These are phyloP conservation scores for Penicillium chermesinum DNA, from an alignment of 495 filamentous ascomycete genomes.

Conservation along the genomic window DNA sequence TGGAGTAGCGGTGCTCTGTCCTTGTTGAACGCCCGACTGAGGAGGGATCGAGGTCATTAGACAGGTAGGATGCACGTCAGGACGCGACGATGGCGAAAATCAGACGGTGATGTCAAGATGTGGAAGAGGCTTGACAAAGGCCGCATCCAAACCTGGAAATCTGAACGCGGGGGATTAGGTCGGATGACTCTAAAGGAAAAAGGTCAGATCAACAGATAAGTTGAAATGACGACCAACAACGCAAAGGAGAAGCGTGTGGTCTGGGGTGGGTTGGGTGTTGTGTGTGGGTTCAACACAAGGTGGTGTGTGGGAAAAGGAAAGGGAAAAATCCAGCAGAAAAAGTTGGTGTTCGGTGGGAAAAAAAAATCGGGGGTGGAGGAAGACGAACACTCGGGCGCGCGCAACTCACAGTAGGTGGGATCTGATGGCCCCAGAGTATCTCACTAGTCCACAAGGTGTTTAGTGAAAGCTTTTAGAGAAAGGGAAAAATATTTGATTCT, in stretches of 20 bases:
- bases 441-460: too few relatives aligned
- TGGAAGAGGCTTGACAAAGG: slow-evolving; percentile 24
- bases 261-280: slow-evolving; percentile 4
- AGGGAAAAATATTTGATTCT: not conserved
- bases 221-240: slow-evolving; percentile 21
- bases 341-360: slow-evolving; percentile 24
- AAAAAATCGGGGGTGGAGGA: slow-evolving; percentile 17
- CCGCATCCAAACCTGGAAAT: slow-evolving; percentile 32
- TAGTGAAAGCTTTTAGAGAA: too few relatives aligned
- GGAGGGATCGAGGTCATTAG: slow-evolving; percentile 50
- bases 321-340: slow-evolving; percentile 19
- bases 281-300: slow-evolving; percentile 6
- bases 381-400: slow-evolving; percentile 1
- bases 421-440: too few relatives aligned
- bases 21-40: slow-evolving; percentile 50
- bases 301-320: slow-evolving; percentile 10
- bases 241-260: slow-evolving; percentile 27
- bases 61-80: slow-evolving; percentile 33
- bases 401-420: slow-evolving; percentile 2
- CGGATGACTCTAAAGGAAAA: slow-evolving; percentile 9
- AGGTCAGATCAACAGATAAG: slow-evolving; percentile 14
- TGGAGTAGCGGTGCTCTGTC: slow-evolving; percentile 47
- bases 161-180: slow-evolving; percentile 17
- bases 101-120: slow-evolving; percentile 28
- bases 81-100: slow-evolving; percentile 19